phyloP scores from a whole-genome alignment of 495 filamentous ascomycete species.

The Hypoxylon rickii region DNA sequence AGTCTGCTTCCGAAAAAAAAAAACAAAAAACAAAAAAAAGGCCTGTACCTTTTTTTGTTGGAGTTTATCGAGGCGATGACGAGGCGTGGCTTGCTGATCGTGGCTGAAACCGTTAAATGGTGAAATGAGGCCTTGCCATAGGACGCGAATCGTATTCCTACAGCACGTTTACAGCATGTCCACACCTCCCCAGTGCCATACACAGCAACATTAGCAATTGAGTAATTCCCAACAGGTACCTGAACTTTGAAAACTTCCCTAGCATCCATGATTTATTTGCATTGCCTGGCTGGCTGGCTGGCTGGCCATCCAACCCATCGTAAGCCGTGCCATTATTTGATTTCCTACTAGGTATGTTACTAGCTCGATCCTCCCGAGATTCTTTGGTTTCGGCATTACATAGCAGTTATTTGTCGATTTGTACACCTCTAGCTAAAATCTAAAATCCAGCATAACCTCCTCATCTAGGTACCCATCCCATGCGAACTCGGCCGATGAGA shows the following conservation, averaged over 20 bases:
- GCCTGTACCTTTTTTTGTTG: constrained; percentile 4
- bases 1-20: constrained; percentile 17
- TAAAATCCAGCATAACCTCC: background rate
- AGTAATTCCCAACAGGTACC: too few species aligned
- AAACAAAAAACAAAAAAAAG: too few species aligned
- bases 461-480: background rate
- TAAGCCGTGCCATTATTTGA: background rate
- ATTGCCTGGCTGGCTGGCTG: background rate
- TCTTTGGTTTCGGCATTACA: constrained; percentile 7
- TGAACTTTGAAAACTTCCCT: background rate
- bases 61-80: constrained; percentile 31
- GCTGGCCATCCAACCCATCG: background rate
- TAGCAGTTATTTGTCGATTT: too few species aligned
- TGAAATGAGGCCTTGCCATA: background rate
- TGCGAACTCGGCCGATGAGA: background rate
- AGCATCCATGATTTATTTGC: background rate
- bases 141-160: too few species aligned
- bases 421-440: background rate
- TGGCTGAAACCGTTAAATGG: constrained; percentile 28
- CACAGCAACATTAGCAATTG: too few species aligned
- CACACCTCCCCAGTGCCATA: too few species aligned
- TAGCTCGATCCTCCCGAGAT: constrained; percentile 15
- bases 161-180: background rate
- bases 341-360: background rate
- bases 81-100: constrained; percentile 35